Evolutionary conservation across 2,329 filamentous ascomycete genomes (phyloP), one percentile per base, ranked within the genome.

Genomic region (Ophiostoma ips): DNA sequence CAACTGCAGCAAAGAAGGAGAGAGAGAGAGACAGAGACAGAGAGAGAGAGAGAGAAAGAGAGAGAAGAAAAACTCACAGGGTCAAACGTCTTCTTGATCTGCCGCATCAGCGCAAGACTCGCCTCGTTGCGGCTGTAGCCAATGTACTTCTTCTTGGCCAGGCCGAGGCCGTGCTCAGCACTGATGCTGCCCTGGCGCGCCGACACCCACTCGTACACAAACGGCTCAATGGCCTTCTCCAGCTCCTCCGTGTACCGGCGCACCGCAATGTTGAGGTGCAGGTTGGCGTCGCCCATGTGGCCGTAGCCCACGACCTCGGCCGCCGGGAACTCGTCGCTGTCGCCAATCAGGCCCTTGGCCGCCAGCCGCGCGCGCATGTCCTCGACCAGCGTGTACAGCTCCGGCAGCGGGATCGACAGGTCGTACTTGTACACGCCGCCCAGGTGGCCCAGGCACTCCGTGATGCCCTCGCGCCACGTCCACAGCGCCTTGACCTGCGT

Each of bases 371-470:
- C 79, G 55, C 83, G 77, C 19, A 82, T 84, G 58, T 96, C 92
- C 56, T 92, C 85, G 30, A 98, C 92, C 30, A 98, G 73, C 58
- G 77, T 72, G 68, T 98, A 98, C 60, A 98, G 79, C 57, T 95
- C 83, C 12, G 77, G 68, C 28, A 98, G 75, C 1, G 92, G 92
- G 57, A 98, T 95, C 7, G 92, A 96, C 31, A 98, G 75, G 62
- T 98, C 92, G 65, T 98, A 98, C 70, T 98, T 98, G 76, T 98
- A 98, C 9, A 92, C 89, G 41, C 89, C 92, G 52, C 92, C 94
- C 68, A 84, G 87, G 64, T 95, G 88, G 55, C 86, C 86, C 24
- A 94, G 72, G 43, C 83, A 81, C 69, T 98, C 92, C 0, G 89
- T 83, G 58, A 98, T 87, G 58, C 88, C 87, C 71, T 98, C 92